These are phyloP conservation scores for Alternaria longipes DNA, from an alignment of 2,329 filamentous ascomycete species.

Conservation along the genomic window DNA sequence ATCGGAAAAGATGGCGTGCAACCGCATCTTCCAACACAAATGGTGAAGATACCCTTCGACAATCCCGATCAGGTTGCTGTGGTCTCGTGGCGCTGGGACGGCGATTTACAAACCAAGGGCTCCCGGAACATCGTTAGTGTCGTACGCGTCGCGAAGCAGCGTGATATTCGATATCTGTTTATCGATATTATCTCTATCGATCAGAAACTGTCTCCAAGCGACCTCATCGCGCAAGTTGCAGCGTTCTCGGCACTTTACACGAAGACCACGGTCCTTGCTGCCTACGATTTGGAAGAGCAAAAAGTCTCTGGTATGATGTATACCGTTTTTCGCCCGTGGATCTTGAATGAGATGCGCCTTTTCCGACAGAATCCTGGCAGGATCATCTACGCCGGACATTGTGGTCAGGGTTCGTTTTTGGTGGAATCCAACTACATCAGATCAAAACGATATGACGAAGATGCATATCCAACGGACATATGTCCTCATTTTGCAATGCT, in stretches of 20 bases:
- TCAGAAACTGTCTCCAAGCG: fast-evolving
- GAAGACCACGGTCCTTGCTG: neutral
- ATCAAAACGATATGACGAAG: too few species aligned
- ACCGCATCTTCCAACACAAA: neutral
- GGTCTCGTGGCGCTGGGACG: neutral
- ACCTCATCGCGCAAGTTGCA: neutral
- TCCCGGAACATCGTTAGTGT: neutral
- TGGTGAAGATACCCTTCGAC: neutral
- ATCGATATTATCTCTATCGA: neutral
- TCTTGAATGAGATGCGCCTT: neutral
- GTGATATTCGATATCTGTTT: neutral
- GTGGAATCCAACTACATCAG: too few species aligned
- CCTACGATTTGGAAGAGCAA: too few species aligned
- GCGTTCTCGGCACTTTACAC: neutral
- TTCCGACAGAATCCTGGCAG: neutral
- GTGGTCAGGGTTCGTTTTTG: too few species aligned
- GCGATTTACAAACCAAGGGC: neutral
- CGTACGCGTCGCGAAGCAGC: neutral
- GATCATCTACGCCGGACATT: neutral
- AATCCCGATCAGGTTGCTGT: neutral
- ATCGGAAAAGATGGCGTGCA: neutral
- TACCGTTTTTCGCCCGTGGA: neutral
- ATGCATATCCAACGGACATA: too few species aligned
- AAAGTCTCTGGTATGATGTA: too few species aligned
- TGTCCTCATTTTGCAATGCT: too few species aligned